Conservation (phyloP, 768 basidiomycete species). For the Tricholoma flavovirens region DNA sequence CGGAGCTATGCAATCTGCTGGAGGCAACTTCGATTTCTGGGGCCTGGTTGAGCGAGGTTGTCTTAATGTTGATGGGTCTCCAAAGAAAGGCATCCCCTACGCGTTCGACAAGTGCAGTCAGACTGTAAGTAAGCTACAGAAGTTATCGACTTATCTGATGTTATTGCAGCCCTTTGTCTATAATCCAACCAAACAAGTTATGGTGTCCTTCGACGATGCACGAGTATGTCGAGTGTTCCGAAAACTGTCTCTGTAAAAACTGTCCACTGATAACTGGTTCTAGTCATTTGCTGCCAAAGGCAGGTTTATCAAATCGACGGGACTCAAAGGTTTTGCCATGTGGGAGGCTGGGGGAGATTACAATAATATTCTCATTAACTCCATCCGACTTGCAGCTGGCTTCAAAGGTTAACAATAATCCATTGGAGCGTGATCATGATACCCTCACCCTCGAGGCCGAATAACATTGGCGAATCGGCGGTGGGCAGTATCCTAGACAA, state of each 20-base stretch:
- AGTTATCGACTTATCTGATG: background rate
- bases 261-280: background rate
- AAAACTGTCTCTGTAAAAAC: background rate
- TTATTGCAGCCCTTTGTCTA: constrained; percentile 38
- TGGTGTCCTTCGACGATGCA: constrained; percentile 46
- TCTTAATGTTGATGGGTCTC: constrained; percentile 42
- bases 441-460: background rate
- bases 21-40: constrained; percentile 61
- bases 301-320: constrained; percentile 43
- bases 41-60: constrained; percentile 54
- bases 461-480: too few relatives aligned
- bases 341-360: constrained; percentile 72
- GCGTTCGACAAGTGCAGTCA: constrained; percentile 62
- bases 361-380: constrained; percentile 38
- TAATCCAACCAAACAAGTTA: constrained; percentile 33
- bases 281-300: constrained; percentile 49
- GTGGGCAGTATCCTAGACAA: too few relatives aligned
- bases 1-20: constrained; percentile 42
- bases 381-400: constrained; percentile 30
- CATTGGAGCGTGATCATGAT: background rate
- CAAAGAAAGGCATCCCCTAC: constrained; percentile 45
- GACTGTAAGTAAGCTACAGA: constrained; percentile 44
- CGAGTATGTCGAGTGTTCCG: constrained; percentile 20
- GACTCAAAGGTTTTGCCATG: constrained; percentile 59
- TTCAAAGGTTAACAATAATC: constrained; percentile 10